These are phyloP conservation scores for Macrocybe sp. DNA, from an alignment of 1,284 basidiomycete genomes.

Conservation along the genomic window DNA sequence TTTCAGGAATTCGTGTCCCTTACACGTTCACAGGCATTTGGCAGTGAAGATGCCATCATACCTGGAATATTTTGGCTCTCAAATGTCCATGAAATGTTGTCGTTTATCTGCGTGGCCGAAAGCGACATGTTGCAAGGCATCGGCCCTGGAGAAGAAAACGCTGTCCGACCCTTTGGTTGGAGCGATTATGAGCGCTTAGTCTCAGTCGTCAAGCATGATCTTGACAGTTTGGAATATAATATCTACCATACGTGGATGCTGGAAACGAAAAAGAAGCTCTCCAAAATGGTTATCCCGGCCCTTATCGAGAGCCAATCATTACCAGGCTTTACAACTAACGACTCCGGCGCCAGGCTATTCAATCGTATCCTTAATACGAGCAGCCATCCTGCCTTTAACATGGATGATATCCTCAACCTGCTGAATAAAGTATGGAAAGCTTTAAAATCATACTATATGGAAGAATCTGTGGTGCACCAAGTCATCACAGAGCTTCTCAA, in stretches of 20 bases:
- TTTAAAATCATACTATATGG: constrained; percentile 98
- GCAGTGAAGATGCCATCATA: constrained; percentile 91
- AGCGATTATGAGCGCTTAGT: constrained; percentile 95
- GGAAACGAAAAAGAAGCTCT: constrained; percentile 94
- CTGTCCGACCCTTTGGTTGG: constrained; percentile 94
- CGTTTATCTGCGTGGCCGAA: constrained; percentile 98
- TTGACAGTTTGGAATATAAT: constrained; percentile 98
- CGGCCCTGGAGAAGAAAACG: constrained; percentile 91
- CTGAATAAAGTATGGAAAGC: constrained; percentile 99
- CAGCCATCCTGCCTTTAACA: constrained; percentile 87
- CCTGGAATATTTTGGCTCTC: constrained; percentile 99
- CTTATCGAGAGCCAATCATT: constrained; percentile 97
- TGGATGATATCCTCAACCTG: constrained; percentile 98
- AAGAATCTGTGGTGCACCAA: constrained; percentile 96
- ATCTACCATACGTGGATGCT: constrained; percentile 99
- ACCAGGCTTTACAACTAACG: constrained; percentile 96
- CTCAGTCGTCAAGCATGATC: constrained; percentile 96
- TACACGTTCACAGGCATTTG: constrained; percentile 60
- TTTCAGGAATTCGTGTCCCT: constrained; percentile 3
- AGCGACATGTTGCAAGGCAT: constrained; percentile 98
- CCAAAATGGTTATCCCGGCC: constrained; percentile 99
- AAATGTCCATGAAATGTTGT: constrained; percentile 99
- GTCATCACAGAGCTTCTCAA: constrained; percentile 96
- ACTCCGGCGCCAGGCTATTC: constrained; percentile 90
- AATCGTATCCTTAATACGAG: constrained; percentile 87